phyloP scores from a whole-genome alignment of 2,329 filamentous ascomycete species.

The Ceratocystis destructans region DNA sequence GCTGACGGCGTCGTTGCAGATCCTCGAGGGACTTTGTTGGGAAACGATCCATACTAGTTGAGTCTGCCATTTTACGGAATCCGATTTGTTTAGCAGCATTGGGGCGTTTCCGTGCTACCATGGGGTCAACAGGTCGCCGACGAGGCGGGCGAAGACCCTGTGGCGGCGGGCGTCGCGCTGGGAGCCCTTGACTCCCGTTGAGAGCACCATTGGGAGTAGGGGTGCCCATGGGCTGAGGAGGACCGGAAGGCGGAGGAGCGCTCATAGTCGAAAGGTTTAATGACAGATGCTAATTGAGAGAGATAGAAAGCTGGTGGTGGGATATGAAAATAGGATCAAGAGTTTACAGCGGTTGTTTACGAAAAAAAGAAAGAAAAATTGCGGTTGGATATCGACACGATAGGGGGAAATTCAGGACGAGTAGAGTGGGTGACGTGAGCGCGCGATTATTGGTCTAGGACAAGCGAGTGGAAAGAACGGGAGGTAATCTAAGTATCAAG shows the following conservation, averaged over 20 bases:
- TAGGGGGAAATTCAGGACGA: neutral
- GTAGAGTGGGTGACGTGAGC: neutral
- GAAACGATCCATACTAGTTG: slow-evolving; percentile 9
- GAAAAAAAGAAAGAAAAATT: neutral
- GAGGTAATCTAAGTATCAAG: neutral
- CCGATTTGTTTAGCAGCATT: slow-evolving; percentile 16
- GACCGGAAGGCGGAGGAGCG: slow-evolving; percentile 28
- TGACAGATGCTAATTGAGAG: neutral
- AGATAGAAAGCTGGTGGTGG: neutral
- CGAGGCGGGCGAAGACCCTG: slow-evolving; percentile 16
- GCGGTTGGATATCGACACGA: neutral
- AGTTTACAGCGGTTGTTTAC: neutral
- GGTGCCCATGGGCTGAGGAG: slow-evolving; percentile 24
- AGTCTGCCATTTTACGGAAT: slow-evolving; percentile 16
- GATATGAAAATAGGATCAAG: neutral
- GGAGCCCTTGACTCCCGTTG: slow-evolving; percentile 5
- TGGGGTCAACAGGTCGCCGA: slow-evolving; percentile 17
- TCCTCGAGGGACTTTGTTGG: slow-evolving; percentile 15
- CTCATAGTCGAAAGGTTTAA: slow-evolving; percentile 29
- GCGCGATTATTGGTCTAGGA: neutral
- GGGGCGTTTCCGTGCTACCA: slow-evolving; percentile 16
- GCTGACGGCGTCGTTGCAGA: slow-evolving; percentile 31
- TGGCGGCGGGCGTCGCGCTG: slow-evolving; percentile 14
- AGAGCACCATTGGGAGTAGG: slow-evolving; percentile 18
- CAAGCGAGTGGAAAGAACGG: neutral